Evolutionary conservation across 2,329 filamentous ascomycete species (phyloP), one percentile per base, ranked within the genome.

Genomic region (Paramyrothecium roridum): DNA sequence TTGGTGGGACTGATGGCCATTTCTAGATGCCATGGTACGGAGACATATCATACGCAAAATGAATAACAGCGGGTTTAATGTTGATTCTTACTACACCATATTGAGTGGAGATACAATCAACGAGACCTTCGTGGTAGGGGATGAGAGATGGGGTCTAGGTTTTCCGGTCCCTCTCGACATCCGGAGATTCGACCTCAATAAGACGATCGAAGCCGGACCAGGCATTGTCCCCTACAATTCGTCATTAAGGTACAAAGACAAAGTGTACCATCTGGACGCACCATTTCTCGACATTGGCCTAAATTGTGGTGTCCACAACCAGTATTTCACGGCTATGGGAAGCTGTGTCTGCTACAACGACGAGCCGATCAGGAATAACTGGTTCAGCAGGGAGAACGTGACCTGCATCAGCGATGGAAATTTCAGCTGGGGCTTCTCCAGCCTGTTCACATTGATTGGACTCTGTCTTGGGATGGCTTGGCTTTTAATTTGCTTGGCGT

Each of bases 301-400:
- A 43, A 22, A 22, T 26, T 52, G 50, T 40, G 23, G 43, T 16
- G 1, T 3, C 12, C 50, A 45, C 21, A 34, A 23, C 20, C 19
- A 37, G 19, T 43, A 21, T 23, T 52, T 52, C 50, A 45, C 50
- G n/a, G 43, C 11, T 23, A 23, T 52, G 19, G 50, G 50, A 10
- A 52, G 43, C 16, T 52, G 50, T 23, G 33, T 52, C 50, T 52
- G 50, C 50, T 45, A 43, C 34, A 23, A 40, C 20, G 34, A 40
- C 13, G 21, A 46, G 20, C 50, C 50, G 30, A 34, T 52, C 19
- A n/a, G 17, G 7, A 16, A 20, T 13, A 20, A 45, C 16, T 46
- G 37, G 19, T 46, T 52, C 34, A n/a, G 19, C 13, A 21, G 2
- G 17, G 12, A 43, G 19, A 45, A 43, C 34, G 33, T 52, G 13